Percentiles rank a stretch among this genome's conserved stretches.
Evolutionary conservation across 2,329 filamentous ascomycete species (phyloP).

Genomic region (Aspergillus puulaauensis): DNA sequence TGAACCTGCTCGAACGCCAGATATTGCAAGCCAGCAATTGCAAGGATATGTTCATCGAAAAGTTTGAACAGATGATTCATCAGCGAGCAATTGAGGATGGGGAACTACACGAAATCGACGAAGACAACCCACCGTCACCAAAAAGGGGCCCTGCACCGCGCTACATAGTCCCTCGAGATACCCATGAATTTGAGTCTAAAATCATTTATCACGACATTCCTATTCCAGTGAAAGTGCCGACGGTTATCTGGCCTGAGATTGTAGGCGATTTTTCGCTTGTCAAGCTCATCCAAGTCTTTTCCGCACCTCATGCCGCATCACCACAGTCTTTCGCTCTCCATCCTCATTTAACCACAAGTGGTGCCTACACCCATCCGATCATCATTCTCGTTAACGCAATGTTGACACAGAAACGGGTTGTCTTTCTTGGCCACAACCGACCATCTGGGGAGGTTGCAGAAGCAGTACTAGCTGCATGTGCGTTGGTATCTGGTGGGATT

Average conservation of each 20-base stretch:
- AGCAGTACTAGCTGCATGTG: slow-evolving; percentile 95
- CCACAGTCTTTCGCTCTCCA: slow-evolving; percentile 84
- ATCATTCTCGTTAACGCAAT: slow-evolving; percentile 93
- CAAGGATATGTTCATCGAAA: slow-evolving; percentile 95
- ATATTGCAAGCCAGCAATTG: slow-evolving; percentile 88
- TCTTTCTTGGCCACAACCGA: slow-evolving; percentile 93
- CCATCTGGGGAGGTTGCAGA: slow-evolving; percentile 95
- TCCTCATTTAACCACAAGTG: slow-evolving; percentile 89
- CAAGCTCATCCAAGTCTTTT: slow-evolving; percentile 95
- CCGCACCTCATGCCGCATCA: slow-evolving; percentile 74
- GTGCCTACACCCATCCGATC: slow-evolving; percentile 85
- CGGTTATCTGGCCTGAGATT: slow-evolving; percentile 88
- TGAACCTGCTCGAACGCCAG: slow-evolving; percentile 80
- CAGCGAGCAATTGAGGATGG: slow-evolving; percentile 71
- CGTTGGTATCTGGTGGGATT: slow-evolving; percentile 87
- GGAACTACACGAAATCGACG: slow-evolving; percentile 24
- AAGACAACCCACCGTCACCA: slow-evolving; percentile 42
- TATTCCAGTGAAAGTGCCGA: slow-evolving; percentile 93
- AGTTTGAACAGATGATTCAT: slow-evolving; percentile 92
- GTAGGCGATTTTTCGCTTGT: slow-evolving; percentile 97
- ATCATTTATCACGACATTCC: slow-evolving; percentile 96
- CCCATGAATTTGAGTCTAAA: slow-evolving; percentile 94
- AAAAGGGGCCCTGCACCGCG: slow-evolving; percentile 57
- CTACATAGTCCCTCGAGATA: slow-evolving; percentile 84
- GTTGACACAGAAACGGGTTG: slow-evolving; percentile 91